Base-by-base conservation (phyloP, 306 rosid genomes). In the Casuarina cunninghamiana region DNA sequence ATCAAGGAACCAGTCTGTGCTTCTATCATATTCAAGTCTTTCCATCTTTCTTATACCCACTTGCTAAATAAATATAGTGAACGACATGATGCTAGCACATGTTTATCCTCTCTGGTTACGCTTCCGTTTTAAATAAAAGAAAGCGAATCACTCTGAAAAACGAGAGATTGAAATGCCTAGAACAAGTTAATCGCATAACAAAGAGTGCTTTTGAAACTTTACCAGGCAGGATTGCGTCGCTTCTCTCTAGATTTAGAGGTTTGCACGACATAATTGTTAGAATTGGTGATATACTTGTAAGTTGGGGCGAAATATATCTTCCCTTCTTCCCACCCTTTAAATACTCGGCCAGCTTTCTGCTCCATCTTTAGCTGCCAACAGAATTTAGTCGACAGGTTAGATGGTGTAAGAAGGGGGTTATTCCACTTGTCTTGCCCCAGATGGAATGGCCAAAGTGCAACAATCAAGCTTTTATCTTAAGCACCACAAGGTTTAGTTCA, bases 301-400 rank as follows among this genome's bases (percentile, higher is more conserved):
- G 99, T 95, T 11, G 99, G 99, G 53, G 99, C 94, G 76, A 95
- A 95, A 17, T 41, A 43, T 85, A 95, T 95, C 37, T 41, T 71
- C 9, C 99, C 99, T 83, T 95, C 99, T 78, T 89, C 91, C 99
- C 97, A 95, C 37, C 95, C 99, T 73, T 88, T 44, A 69, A 95
- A 93, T 69, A 95, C 91, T 83, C 97, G 44, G 43, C 99, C 99
- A 55, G 93, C 96, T 79, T 75, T 87, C 77, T 89, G 96, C 81
- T 95, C 97, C 82, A 81, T 87, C 60, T 81, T 91, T 71, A 95
- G 83, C 94, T 94, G 91, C 78, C 84, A 77, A 41, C 50, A 39
- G 1, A 60, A 43, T 41, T 60, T 68, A 60, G 58, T 21, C 26
- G 58, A 66, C 35, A 9, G 2, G 2, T 39, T 41, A 6, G n/a